Conservation (phyloP, 208 protist species). For the Herpetomonas tarakana region DNA sequence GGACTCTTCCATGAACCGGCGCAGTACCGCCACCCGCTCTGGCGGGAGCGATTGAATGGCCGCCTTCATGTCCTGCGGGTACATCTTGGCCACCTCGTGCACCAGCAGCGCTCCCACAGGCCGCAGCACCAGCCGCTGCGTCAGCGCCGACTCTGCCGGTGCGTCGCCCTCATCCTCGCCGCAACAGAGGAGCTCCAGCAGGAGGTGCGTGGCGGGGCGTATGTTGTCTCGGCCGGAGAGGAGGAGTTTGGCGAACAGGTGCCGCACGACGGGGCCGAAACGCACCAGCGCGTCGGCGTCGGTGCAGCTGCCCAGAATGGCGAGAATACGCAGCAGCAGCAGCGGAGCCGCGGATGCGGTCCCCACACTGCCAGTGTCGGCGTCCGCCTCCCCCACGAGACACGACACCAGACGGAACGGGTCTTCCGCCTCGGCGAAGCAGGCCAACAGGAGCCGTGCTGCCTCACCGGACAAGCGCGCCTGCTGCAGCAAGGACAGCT, state of each 20-base stretch:
- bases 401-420: not conserved
- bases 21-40: slow-evolving; percentile 34
- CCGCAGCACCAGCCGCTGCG: slow-evolving; percentile 13
- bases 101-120: slow-evolving; percentile 35
- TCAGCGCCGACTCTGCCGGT: not conserved
- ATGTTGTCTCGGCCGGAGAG: no score
- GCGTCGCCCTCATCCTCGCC: not conserved
- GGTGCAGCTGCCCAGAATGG: not conserved
- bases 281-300: not conserved
- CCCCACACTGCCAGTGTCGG: not conserved
- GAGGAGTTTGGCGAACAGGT: slow-evolving; percentile 1
- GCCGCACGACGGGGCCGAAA: not conserved
- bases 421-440: not conserved
- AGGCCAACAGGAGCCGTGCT: not conserved
- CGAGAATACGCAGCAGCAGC: not conserved
- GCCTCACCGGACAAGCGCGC: not conserved
- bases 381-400: not conserved
- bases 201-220: no score
- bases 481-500: no score
- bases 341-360: no score
- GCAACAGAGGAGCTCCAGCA: no score
- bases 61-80: slow-evolving; percentile 29
- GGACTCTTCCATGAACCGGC: slow-evolving; percentile 63
- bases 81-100: slow-evolving; percentile 23
- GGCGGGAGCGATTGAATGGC: slow-evolving; percentile 47